Conservation (phyloP, 2,329 filamentous ascomycete species). For the Cladosporium cucumerinum region DNA sequence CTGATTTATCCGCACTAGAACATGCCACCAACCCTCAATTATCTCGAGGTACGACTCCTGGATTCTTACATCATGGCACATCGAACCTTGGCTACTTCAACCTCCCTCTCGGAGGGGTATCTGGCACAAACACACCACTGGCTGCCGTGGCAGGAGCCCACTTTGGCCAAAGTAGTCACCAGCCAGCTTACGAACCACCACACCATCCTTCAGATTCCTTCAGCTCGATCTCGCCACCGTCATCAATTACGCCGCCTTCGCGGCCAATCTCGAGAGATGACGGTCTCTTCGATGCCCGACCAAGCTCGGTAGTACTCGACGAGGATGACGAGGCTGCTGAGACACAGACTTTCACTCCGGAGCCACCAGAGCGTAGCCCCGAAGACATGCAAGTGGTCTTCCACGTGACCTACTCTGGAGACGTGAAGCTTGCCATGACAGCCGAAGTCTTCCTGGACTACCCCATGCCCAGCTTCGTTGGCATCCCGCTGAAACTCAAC, state of each 20-base stretch:
- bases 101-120: constrained; percentile 68
- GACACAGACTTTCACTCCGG: constrained; percentile 47
- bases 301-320: constrained; percentile 22
- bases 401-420: constrained; percentile 82
- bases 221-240: constrained; percentile 47
- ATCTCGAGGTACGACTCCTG: constrained; percentile 47
- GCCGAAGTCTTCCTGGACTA: constrained; percentile 96
- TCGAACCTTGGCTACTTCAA: constrained; percentile 81
- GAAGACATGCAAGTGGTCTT: constrained; percentile 93
- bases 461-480: constrained; percentile 96
- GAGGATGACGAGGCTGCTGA: constrained; percentile 26
- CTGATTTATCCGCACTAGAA: constrained; percentile 6
- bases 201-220: constrained; percentile 37
- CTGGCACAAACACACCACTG: constrained; percentile 73
- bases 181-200: constrained; percentile 25
- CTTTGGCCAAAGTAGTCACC: constrained; percentile 39
- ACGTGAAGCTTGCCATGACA: constrained; percentile 82
- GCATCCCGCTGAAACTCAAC: constrained; percentile 88
- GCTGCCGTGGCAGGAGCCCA: constrained; percentile 74
- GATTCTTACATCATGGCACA: constrained; percentile 62
- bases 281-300: constrained; percentile 25
- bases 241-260: constrained; percentile 44
- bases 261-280: constrained; percentile 42
- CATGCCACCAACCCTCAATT: constrained; percentile 20
- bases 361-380: constrained; percentile 68